Base-by-base conservation (phyloP, 2,329 filamentous ascomycete species). In the Scopulariopsis brevicaulis region DNA sequence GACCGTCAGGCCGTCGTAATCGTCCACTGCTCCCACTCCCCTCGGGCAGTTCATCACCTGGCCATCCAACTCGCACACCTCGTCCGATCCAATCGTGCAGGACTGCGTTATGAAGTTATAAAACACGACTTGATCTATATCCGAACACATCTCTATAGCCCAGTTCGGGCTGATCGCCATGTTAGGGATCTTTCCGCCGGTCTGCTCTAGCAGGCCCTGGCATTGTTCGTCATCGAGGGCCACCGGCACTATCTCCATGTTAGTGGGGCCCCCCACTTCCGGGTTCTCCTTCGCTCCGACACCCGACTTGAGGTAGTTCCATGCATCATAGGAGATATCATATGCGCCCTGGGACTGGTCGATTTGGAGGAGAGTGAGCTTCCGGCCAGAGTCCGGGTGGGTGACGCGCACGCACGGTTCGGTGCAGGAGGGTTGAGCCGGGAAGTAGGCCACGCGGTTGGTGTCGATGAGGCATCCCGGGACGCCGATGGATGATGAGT, bases 161-260 rank as follows among this genome's bases (percentile, higher is more conserved):
- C 73, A 81, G 64, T 80, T 78, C 72, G 80, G 79, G 70, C 73
- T 76, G 66, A 79, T 80, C 59, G 76, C 78, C 64, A 73, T 72
- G 58, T 77, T 69, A 0, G 74, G 72, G 22, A 77, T 62, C 60
- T 66, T 71, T 54, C 66, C 68, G 32, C 71, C 63, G 11, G 77
- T 77, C 40, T 46, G 15, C 18, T n/a, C 40, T 60, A 83, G 72
- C n/a, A 84, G 71, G 54, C 68, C 64, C 14, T 67, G 66, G 69
- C 81, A 84, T 32, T 76, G 69, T 59, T 67, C 70, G 28, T 73
- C 71, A 59, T 71, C 71, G 37, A 75, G 75, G 58, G 72, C 67
- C 18, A 55, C 24, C 22, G n/a, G 18, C 61, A 74, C 71, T 60
- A 70, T 78, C 15, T 72, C 67, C 70, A 82, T 81, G 22, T 71